Base-by-base conservation (phyloP, 106 monocot genomes). In the Allium fistulosum region DNA sequence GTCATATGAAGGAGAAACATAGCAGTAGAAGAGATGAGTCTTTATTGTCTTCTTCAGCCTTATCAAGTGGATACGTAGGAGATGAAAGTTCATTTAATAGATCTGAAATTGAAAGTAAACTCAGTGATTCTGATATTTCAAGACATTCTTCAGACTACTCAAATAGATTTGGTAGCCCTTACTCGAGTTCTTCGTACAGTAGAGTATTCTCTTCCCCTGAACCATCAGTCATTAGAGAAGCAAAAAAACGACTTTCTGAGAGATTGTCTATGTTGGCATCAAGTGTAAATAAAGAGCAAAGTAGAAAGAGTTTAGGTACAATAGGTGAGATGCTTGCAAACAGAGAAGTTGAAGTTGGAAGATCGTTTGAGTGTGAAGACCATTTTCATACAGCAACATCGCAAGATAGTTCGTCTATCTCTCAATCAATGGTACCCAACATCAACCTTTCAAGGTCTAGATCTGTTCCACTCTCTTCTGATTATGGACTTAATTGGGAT, bases 181-280 rank as follows among this genome's bases (percentile, higher is more conserved):
- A 58, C 28, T 87, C 90, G 16, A 53, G 56, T 4, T 79, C 83
- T 49, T 90, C 85, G 26, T 73, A 78, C 53, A 82, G 83, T 55
- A 68, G 72, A 49, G 62, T 69, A 63, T 78, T 84, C n/a, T 68
- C 69, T 70, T 92, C 80, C 26, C 80, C 85, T 7, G 96, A 87
- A 57, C 88, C 96, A 67, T 87, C 91, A 27, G 84, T 92, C 15
- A 82, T 84, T 63, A 80, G 67, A 51, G 97, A 97, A 76, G 92
- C 89, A 6, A 92, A 87, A 75, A 97, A 87, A 74, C 77, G 92
- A 56, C 79, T 97, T 60, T 92, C 87, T 15, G 97, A 97, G 62
- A 82, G 97, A 59, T 89, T 77, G 82, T 80, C 82, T 27, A 60
- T 80, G 69, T 77, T 84, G 50, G 59, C 75, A 46, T 79, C 82